Base-by-base conservation (phyloP, 2,329 filamentous ascomycete genomes). In the Paracamarosporium sp. region DNA sequence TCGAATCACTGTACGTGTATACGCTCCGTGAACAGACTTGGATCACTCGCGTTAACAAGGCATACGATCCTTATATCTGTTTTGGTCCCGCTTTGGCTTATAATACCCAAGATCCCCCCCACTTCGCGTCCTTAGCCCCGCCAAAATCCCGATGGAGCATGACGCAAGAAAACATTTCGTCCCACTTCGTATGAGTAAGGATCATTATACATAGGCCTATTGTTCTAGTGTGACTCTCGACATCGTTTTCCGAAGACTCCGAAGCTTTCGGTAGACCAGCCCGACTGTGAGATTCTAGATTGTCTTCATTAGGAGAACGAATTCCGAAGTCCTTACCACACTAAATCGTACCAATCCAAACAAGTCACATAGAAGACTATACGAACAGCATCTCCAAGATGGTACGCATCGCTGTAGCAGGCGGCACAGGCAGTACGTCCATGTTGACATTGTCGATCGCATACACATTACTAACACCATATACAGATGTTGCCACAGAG, bases 401-500 rank as follows among this genome's bases (percentile, higher is more conserved):
- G 73, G 72, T 76, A 45, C 74, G 69, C 54, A 62, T 76, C 33
- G 72, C 73, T 45, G 70, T 75, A 36, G 73, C 72, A 28, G 74
- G 73, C 30, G 74, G 74, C n/a, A 72, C 73, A 1, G 72, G 74
- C 62, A 74, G 73, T 75, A 70, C 9, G 66, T 65, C 40, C 43
- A 53, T 43, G 35, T 30, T 33, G 35, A 17, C 25, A 15, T n/a
- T 38, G 8, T 30, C 9, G 28, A 27, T 22, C 28, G 9, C 22
- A 36, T 28, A 40, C 12, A n/a, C n/a, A n/a, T 43, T 38, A 41
- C 45, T 57, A 38, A 51, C 47, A 22, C 12, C n/a, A n/a, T 12
- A 27, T n/a, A 27, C 44, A 86, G 84, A 84, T 54, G 80, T 88
- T 45, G 82, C 81, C 2, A 77, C 73, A 40, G 84, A 86, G 65